Base-by-base conservation (phyloP, 345 rosid species). In the Gossypioides kirkii region DNA sequence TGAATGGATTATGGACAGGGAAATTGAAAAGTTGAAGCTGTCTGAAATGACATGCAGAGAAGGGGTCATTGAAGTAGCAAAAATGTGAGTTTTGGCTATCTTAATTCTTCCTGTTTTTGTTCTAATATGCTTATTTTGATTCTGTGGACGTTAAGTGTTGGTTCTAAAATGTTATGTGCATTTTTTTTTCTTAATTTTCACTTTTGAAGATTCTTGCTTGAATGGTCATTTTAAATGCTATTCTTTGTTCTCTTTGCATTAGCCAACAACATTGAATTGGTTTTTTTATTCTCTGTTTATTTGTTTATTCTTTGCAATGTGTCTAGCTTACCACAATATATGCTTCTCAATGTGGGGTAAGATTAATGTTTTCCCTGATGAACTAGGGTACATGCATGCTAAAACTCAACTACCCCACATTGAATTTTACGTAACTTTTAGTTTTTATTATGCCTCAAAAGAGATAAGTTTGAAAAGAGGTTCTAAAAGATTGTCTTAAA, bases 41-140 rank as follows among this genome's bases (percentile, higher is more conserved):
- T 87, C 98, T 55, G 99, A 95, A 86, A 90, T 95, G 98, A 92
- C 98, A 22, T 95, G 98, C 90, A 88, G 88, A 59, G 91, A 95
- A 87, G 99, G 97, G 20, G 87, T 91, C 49, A 78, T 89, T 79
- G 99, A 66, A 66, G 70, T 66, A 66, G 70, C 70, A 20, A 45
- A 66, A 66, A 66, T 66, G 70, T 66, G 70, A 66, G 70, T 64
- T 10, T 66, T 56, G 32, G 8, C 20, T 13, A 14, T 46, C 28
- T 22, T 55, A 54, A 54, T 46, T 66, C 54, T 45, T 23, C 36
- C 26, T 23, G 5, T 23, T 23, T 18, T 14, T 7, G 41, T 63
- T 41, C 14, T 63, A 10, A 63, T 63, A 16, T 63, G 12, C 8
- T 17, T 28, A 14, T 26, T 63, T 63, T 25, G 69, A 62, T 10